A percentile compares a stretch with the other conserved stretches of the same genome.
phyloP scores from a whole-genome alignment of 2,329 filamentous ascomycete species.

The Pseudogymnoascus sp. region DNA sequence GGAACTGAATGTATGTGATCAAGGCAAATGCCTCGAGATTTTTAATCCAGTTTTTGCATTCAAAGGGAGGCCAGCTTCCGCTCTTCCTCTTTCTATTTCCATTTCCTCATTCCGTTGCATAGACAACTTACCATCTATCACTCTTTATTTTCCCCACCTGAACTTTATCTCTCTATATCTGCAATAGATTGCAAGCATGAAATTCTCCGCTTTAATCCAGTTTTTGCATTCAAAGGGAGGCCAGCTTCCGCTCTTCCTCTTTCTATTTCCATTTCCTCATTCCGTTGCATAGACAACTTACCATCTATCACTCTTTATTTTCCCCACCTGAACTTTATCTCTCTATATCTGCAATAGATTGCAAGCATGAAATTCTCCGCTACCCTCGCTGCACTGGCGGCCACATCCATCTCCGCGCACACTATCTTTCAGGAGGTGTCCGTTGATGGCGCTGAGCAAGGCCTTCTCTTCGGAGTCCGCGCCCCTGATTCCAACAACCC shows the following conservation, averaged over 20 bases:
- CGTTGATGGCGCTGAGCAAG: conserved; percentile 42
- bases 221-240: not conserved
- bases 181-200: not conserved
- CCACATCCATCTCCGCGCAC: conserved; percentile 32
- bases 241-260: not conserved
- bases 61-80: not conserved
- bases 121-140: not conserved
- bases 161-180: not conserved
- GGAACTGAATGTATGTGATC: not conserved
- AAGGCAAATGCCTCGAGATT: not conserved
- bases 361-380: conserved; percentile 1
- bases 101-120: conserved; percentile 3
- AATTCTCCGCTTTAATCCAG: not conserved
- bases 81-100: not conserved
- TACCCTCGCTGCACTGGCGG: conserved; percentile 16
- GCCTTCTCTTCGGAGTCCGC: conserved; percentile 42
- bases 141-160: not conserved
- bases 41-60: not conserved
- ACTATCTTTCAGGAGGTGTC: conserved; percentile 41
- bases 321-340: not conserved
- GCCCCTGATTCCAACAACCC: conserved; percentile 44
- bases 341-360: not conserved
- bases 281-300: not conserved
- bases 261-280: not conserved
- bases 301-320: conserved; percentile 1